These are phyloP conservation scores for Solanum pinnatisectum DNA, from an alignment of 257 asterid species.

Conservation along the genomic window DNA sequence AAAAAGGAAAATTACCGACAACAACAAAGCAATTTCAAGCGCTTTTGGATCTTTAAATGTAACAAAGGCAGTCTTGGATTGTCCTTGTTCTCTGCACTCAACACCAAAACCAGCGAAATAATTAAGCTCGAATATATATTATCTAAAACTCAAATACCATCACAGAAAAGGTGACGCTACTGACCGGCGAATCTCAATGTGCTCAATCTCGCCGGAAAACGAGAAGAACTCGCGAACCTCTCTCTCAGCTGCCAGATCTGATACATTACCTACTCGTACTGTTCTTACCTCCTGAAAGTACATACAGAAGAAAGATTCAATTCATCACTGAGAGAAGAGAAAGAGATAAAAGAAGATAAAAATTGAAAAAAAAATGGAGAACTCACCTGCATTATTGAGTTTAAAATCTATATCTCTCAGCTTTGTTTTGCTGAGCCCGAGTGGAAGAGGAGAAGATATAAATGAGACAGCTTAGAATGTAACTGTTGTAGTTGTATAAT, in stretches of 20 bases:
- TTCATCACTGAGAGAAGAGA: neutral
- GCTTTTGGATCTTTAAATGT: conserved; percentile 88
- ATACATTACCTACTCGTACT: conserved; percentile 54
- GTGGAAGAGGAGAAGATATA: neutral
- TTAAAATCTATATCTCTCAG: conserved; percentile 7
- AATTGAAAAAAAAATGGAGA: neutral
- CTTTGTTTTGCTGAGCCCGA: neutral
- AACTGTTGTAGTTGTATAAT: neutral
- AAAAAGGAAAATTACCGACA: conserved; percentile 49
- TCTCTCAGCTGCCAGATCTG: conserved; percentile 89
- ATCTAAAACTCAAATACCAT: neutral
- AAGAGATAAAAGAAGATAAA: neutral
- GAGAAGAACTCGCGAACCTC: conserved; percentile 96
- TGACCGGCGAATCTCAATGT: conserved; percentile 64
- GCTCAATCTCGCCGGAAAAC: conserved; percentile 87
- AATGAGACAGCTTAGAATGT: neutral
- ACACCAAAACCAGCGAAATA: neutral
- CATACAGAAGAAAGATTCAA: neutral
- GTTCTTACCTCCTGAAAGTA: conserved; percentile 29
- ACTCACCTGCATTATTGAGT: conserved; percentile 66
- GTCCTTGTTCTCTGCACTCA: conserved; percentile 54
- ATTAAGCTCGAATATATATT: neutral
- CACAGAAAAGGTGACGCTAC: neutral
- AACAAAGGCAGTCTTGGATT: conserved; percentile 62
- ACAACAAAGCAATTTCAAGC: conserved; percentile 80